A percentile compares a stretch with the other conserved stretches of the same genome.
phyloP scores from a whole-genome alignment of 2,329 filamentous ascomycete species.

The Cercospora citrullina region DNA sequence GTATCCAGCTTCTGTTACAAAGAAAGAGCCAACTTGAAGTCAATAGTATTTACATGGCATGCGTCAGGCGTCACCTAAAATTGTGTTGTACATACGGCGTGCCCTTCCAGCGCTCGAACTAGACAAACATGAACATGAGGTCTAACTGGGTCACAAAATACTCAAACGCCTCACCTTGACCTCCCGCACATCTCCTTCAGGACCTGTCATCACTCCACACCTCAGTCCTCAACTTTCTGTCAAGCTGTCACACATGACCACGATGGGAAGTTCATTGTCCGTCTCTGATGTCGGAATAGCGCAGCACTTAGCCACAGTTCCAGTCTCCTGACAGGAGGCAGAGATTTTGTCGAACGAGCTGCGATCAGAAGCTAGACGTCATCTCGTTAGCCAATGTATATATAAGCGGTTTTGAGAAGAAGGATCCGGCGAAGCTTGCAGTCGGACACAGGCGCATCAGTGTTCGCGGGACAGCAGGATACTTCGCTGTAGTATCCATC shows the following conservation, averaged over 20 bases:
- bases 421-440: background rate
- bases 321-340: background rate
- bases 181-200: background rate
- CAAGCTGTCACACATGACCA: background rate
- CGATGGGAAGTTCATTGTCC: background rate
- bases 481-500: background rate
- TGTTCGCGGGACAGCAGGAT: background rate
- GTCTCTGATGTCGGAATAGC: background rate
- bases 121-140: too few species aligned
- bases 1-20: too few species aligned
- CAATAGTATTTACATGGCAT: too few species aligned
- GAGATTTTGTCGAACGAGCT: background rate
- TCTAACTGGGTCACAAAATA: too few species aligned
- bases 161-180: too few species aligned
- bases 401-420: too few species aligned
- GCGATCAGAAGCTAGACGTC: background rate
- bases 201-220: too few species aligned
- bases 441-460: background rate
- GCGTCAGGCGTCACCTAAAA: too few species aligned
- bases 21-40: too few species aligned
- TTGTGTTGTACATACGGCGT: too few species aligned
- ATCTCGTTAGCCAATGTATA: too few species aligned
- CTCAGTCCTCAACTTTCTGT: background rate
- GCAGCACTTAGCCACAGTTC: background rate
- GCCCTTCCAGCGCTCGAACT: background rate